Evolutionary conservation across 2,329 filamentous ascomycete species (phyloP).

Genomic region (Penicillium sp.): DNA sequence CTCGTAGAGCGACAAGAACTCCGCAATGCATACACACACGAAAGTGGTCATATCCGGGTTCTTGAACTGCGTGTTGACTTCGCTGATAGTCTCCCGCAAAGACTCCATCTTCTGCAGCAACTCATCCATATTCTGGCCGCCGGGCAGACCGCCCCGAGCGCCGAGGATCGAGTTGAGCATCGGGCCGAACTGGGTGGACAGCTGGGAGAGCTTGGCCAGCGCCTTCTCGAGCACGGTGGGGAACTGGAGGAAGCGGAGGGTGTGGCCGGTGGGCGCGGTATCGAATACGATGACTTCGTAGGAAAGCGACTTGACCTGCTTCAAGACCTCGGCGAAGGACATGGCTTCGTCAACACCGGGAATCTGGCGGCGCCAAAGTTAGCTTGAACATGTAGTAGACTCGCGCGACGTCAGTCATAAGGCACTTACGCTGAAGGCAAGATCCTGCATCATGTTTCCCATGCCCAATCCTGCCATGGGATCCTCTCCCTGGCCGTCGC

Average conservation of each 20-base stretch:
- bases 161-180: slow-evolving; percentile 93
- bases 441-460: slow-evolving; percentile 97
- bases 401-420: not conserved
- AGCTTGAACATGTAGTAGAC: slow-evolving; percentile 8
- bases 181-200: slow-evolving; percentile 90
- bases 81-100: slow-evolving; percentile 84
- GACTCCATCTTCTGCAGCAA: slow-evolving; percentile 93
- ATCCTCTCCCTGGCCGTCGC: slow-evolving; percentile 58
- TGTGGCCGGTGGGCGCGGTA: slow-evolving; percentile 95
- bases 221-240: slow-evolving; percentile 97
- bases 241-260: slow-evolving; percentile 96
- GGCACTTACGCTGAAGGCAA: slow-evolving; percentile 77
- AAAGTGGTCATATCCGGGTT: slow-evolving; percentile 93
- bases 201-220: slow-evolving; percentile 91
- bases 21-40: slow-evolving; percentile 96
- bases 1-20: slow-evolving; percentile 95
- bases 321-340: slow-evolving; percentile 98
- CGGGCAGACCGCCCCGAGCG: slow-evolving; percentile 70
- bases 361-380: slow-evolving; percentile 57
- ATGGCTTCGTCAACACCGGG: slow-evolving; percentile 98
- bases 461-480: slow-evolving; percentile 68
- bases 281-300: slow-evolving; percentile 99
- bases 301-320: slow-evolving; percentile 97
- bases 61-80: slow-evolving; percentile 98
- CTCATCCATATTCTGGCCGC: slow-evolving; percentile 88